Evolutionary conservation across 139 green algal genomes (phyloP), one percentile per base, ranked within the genome.

Genomic region (Picochlorum sp.): DNA sequence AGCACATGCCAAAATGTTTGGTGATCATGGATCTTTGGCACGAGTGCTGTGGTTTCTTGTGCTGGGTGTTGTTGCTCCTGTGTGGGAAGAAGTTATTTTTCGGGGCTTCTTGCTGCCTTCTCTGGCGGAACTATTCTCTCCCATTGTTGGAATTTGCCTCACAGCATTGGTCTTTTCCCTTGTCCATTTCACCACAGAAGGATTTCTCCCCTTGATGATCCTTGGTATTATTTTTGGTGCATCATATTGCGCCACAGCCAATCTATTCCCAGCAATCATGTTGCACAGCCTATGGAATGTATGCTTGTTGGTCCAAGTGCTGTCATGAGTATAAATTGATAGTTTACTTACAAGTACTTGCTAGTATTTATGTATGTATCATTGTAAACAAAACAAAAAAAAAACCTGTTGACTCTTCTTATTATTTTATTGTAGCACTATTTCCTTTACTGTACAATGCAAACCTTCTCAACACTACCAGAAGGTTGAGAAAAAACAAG

Each of bases 41-140:
- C 18, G 14, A 44, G 49, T 62, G 13, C 21, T 28, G 5, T 97
- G 90, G 89, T 75, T 87, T 18, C 47, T 75, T 13, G 81, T 92
- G 7, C 74, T 95, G 18, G 80, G 74, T 5, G 64, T 95, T 16
- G 92, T 82, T 56, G 85, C 87, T 15, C 90, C 90, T 7, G 67
- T 97, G 3, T 98, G 92, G 92, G 92, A 97, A 71, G 92, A 97
- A 80, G 60, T 87, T 26, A 87, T 97, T 30, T 98, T 98, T 69
- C 76, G 92, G 6, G 92, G 92, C 37, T 98, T 97, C 73, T 73
- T 98, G 59, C 73, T 98, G 41, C 77, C 89, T 3, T 89, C 78
- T 6, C 72, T 97, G n/a, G 76, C 77, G 0, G 65, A 70, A 13
- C 89, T 89, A 73, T 79, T 96, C 68, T 80, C 81, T 2, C 41